Conservation (phyloP, 192 early-diverging fungal genomes). For the Backusella tarrabulga region DNA sequence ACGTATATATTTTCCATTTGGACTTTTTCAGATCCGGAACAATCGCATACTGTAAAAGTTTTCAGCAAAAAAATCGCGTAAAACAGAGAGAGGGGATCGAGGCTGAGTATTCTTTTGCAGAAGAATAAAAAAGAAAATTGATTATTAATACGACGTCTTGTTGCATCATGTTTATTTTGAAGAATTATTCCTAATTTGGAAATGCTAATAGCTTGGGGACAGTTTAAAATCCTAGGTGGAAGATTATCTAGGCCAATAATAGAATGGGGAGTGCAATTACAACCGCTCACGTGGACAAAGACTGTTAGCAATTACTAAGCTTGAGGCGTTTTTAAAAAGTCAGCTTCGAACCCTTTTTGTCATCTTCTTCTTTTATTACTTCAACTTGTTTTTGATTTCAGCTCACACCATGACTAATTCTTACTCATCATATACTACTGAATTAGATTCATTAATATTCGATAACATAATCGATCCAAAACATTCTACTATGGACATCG, state of each 20-base stretch:
- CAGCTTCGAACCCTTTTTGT: slow-evolving; percentile 1
- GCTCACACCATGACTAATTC: not conserved
- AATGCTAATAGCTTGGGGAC: not conserved
- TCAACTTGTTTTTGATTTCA: not conserved
- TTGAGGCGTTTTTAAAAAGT: not conserved
- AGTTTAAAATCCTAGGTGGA: not conserved
- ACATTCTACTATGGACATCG: not conserved
- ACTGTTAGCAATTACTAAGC: not conserved
- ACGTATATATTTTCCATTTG: not conserved
- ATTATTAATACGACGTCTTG: slow-evolving; percentile 7
- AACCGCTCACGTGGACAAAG: not conserved
- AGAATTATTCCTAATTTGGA: not conserved
- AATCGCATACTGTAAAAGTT: not conserved
- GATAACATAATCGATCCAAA: slow-evolving; percentile 7
- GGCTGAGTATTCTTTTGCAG: not conserved
- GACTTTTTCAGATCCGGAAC: not conserved
- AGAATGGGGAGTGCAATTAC: not conserved
- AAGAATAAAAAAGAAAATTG: not conserved
- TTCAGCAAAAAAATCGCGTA: not conserved
- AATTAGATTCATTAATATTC: slow-evolving; percentile 15
- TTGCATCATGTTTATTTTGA: slow-evolving; percentile 1
- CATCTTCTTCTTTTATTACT: not conserved
- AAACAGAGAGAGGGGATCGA: not conserved
- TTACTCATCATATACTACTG: not conserved
- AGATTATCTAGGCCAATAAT: not conserved